phyloP scores from a whole-genome alignment of 768 basidiomycete species.

The Psilocybe cyanescens region DNA sequence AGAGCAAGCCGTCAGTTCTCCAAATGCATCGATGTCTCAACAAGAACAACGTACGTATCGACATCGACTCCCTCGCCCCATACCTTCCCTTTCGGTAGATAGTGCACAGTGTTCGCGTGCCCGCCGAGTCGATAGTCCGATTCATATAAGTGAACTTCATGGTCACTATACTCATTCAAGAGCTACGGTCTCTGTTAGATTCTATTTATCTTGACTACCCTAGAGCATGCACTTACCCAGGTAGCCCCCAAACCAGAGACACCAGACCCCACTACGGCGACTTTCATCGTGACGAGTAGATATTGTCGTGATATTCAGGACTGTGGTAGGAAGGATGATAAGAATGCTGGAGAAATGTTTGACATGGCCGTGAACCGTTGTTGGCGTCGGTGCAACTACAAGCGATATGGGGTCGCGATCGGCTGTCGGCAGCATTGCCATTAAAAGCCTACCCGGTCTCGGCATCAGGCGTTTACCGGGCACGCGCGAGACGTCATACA shows the following conservation, averaged over 20 bases:
- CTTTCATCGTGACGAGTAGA: slow-evolving; percentile 43
- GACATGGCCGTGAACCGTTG: slow-evolving; percentile 7
- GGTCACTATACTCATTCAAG: slow-evolving; percentile 73
- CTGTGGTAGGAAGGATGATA: not conserved
- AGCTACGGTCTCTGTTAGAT: slow-evolving; percentile 39
- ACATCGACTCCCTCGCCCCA: slow-evolving; percentile 50
- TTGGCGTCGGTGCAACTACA: not conserved
- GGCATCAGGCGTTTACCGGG: too few species aligned
- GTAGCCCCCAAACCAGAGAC: slow-evolving; percentile 80
- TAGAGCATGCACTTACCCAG: slow-evolving; percentile 52
- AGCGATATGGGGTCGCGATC: not conserved
- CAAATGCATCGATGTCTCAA: not conserved
- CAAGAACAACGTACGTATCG: slow-evolving; percentile 59
- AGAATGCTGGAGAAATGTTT: slow-evolving; percentile 3
- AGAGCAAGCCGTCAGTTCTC: not conserved
- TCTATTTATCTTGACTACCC: not conserved
- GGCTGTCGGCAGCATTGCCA: not conserved
- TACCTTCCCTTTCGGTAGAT: slow-evolving; percentile 40
- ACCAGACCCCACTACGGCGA: slow-evolving; percentile 79
- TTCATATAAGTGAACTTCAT: slow-evolving; percentile 79
- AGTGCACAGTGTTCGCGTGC: slow-evolving; percentile 76
- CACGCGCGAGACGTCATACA: too few species aligned
- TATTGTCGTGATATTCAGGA: not conserved
- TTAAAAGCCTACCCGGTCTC: too few species aligned
- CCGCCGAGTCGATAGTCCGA: slow-evolving; percentile 69